Base-by-base conservation (phyloP, 2,329 filamentous ascomycete genomes). In the Myrmaecium sp. region DNA sequence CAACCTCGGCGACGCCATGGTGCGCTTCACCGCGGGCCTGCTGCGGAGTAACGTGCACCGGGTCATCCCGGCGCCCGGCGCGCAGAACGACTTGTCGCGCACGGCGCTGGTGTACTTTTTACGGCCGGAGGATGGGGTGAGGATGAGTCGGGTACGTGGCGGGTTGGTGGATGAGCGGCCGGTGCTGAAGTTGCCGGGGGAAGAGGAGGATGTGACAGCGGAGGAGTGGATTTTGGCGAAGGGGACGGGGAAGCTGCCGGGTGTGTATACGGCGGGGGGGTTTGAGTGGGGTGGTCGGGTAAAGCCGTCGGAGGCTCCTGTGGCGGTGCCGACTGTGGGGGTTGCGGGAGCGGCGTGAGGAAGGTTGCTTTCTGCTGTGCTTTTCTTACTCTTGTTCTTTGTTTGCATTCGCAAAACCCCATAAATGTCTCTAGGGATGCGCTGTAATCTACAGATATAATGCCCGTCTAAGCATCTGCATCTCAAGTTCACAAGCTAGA, bases 41-140 rank as follows among this genome's bases (percentile, higher is more conserved):
- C 31, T 63, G 31, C 47, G 54, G 30, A 50, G 44, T 13, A 55
- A 54, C 14, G 38, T 55, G 3, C 64, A 68, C 40, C 52, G 64
- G 3, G 62, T 68, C 13, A 56, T 58, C 6, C 47, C 49, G 15
- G 55, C 64, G 19, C 60, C 62, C 0, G 60, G 60, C 1, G 37
- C 42, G 7, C 64, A 68, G 39, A 50, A 41, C 4, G 40, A 46
- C n/a, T 32, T 29, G 10, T 54, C 50, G 12, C 46, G 66, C 28
- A 62, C 58, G 38, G 66, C 62, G 42, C 35, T 69, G 12, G 64
- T 67, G 6, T 68, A 68, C 37, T 69, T 69, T 41, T 47, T 53
- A 15, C 41, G 65, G 33, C 63, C 63, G 3, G 60, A 47, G 36
- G 39, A 46, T 30, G 36, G 42, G 7, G 41, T 47, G 11, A 17